Evolutionary conservation across 2,329 filamentous ascomycete species (phyloP).

Genomic region (Aphanoascus verrucosus): DNA sequence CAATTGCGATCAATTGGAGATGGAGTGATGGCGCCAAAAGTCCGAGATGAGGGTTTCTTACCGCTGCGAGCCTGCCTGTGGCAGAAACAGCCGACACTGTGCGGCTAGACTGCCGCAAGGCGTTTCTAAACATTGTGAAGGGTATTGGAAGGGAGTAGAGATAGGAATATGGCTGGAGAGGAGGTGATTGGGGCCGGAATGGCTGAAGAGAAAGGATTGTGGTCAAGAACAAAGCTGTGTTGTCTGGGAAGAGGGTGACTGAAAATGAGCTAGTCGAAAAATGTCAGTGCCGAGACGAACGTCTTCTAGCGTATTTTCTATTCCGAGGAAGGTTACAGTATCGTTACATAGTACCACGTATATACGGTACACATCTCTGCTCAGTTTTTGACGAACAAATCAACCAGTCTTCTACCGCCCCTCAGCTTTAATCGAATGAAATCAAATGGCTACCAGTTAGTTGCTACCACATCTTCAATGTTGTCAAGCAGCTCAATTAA

Average conservation of each 20-base stretch:
- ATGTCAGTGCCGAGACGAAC: constrained; percentile 30
- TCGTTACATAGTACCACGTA: not conserved
- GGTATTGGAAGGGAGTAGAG: constrained; percentile 35
- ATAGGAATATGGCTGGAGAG: constrained; percentile 34
- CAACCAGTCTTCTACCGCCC: not conserved
- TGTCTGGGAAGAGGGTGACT: constrained; percentile 53
- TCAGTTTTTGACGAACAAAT: not conserved
- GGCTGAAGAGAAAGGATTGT: constrained; percentile 34
- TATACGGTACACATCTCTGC: not conserved
- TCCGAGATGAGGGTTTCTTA: constrained; percentile 55
- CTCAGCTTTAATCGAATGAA: not conserved
- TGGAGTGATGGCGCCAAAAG: constrained; percentile 20
- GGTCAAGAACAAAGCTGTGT: constrained; percentile 34
- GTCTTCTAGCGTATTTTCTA: constrained; percentile 1
- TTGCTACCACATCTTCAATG: no score
- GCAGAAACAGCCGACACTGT: constrained; percentile 89
- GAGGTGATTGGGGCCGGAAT: constrained; percentile 33
- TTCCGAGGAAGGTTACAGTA: not conserved
- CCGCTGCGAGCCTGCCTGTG: constrained; percentile 79
- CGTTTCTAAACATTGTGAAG: constrained; percentile 88
- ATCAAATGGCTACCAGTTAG: no score
- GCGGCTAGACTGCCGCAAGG: constrained; percentile 92
- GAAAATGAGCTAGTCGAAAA: constrained; percentile 51
- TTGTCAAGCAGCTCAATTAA: no score
- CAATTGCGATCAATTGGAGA: constrained; percentile 34